Evolutionary conservation across 78 protist genomes (phyloP).

Genomic region (Chrysochromulina parva): DNA sequence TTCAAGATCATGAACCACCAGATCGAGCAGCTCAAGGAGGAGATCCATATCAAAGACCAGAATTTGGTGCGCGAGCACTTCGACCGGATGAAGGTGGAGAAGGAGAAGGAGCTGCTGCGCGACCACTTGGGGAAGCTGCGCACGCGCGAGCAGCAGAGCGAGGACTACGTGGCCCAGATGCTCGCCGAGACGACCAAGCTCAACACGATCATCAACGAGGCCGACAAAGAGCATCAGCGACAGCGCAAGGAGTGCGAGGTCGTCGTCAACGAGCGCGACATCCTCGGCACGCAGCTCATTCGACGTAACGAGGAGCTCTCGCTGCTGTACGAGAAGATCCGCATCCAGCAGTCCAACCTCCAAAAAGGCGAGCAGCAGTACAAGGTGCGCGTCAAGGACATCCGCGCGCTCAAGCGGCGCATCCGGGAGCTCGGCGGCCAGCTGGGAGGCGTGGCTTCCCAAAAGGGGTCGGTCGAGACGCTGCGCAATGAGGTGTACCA

Average conservation of each 20-base stretch:
- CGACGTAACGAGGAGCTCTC: constrained; percentile 92
- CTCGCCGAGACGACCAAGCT: constrained; percentile 27
- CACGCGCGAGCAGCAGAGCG: neutral
- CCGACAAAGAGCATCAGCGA: constrained; percentile 63
- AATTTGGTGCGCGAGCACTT: constrained; percentile 44
- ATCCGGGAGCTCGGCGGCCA: neutral
- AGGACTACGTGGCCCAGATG: constrained; percentile 1
- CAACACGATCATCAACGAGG: constrained; percentile 69
- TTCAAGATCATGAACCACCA: constrained; percentile 82
- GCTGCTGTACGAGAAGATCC: constrained; percentile 86
- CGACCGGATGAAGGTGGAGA: constrained; percentile 46
- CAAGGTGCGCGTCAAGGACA: constrained; percentile 66
- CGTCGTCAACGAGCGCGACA: constrained; percentile 83
- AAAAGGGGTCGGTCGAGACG: constrained; percentile 32
- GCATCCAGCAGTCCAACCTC: constrained; percentile 80
- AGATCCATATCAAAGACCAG: constrained; percentile 61
- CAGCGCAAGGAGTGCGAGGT: constrained; percentile 73
- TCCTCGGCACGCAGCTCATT: constrained; percentile 85
- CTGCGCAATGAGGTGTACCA: constrained; percentile 64
- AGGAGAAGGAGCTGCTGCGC: constrained; percentile 41
- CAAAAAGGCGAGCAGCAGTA: constrained; percentile 83
- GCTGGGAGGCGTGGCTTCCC: too few relatives aligned
- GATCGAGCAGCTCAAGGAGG: constrained; percentile 89
- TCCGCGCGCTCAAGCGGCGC: constrained; percentile 66
- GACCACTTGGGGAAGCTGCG: constrained; percentile 28